Evolutionary conservation across 2,329 filamentous ascomycete genomes (phyloP), one percentile per base, ranked within the genome.

Genomic region (Hypoxylon sp.): DNA sequence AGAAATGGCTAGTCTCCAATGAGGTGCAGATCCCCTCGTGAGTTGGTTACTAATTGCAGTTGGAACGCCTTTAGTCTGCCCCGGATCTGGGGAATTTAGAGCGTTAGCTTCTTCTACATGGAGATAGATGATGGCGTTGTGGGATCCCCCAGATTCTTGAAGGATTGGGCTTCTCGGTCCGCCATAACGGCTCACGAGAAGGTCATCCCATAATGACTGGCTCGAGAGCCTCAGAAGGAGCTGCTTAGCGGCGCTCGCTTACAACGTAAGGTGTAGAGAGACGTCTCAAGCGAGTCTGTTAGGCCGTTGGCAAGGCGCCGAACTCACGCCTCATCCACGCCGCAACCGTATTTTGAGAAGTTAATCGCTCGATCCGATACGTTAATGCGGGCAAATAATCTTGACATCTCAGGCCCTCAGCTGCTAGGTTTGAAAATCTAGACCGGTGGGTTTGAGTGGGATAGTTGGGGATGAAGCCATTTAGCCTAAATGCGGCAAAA

Each of bases 401-500:
- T 64, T 64, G 27, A 65, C 64, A 60, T 64, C 37, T 46, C 22
- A 54, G 48, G 8, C n/a, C 37, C 42, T 64, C 60, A 70, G 64
- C 56, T 70, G 17, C 37, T 54, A 59, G 53, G 30, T 61, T 33
- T 33, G 35, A 53, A 53, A 61, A 51, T 66, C 58, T 64, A 71
- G 65, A 63, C 65, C 50, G 11, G 65, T 62, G 61, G 61, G 66
- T 63, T 56, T 25, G 35, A 14, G 64, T 65, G 55, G 64, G 58
- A 30, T n/a, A 48, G 54, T 35, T 54, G 54, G 48, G n/a, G 37
- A 55, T 55, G 58, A 37, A 60, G 49, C 13, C 53, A 69, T 72
- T 72, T 69, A 72, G 70, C 66, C 70, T 72, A 35, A 71, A 68
- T 69, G 53, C 70, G 70, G 70, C 66, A 69, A 68, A 72, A 72